Percentiles rank a stretch among this genome's conserved stretches.
phyloP scores from a whole-genome alignment of 2,329 filamentous ascomycete genomes.

The Daldinia sp. region DNA sequence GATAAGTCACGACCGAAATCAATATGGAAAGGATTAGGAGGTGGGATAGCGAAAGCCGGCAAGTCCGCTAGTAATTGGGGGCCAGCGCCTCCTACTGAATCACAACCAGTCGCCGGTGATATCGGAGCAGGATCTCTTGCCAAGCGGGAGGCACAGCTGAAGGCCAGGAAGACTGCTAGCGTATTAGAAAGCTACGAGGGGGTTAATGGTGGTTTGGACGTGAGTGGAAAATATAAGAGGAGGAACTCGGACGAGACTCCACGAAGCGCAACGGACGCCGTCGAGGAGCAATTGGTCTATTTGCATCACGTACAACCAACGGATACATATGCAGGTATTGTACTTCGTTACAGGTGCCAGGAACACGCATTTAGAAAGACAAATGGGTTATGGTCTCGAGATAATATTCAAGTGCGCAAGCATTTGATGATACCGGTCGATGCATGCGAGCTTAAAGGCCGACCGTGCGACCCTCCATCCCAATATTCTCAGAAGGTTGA shows the following conservation, averaged over 20 bases:
- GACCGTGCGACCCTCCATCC: slow-evolving; percentile 69
- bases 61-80: slow-evolving; percentile 60
- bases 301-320: slow-evolving; percentile 84
- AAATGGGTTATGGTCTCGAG: slow-evolving; percentile 95
- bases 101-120: slow-evolving; percentile 58
- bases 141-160: slow-evolving; percentile 66
- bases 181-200: slow-evolving; percentile 72
- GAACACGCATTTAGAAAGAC: slow-evolving; percentile 85
- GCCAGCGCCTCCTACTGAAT: slow-evolving; percentile 59
- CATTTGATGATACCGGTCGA: slow-evolving; percentile 88
- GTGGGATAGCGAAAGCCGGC: slow-evolving; percentile 41
- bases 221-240: slow-evolving; percentile 70
- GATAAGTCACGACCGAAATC: slow-evolving; percentile 49
- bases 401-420: slow-evolving; percentile 86
- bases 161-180: slow-evolving; percentile 68
- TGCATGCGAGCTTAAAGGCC: slow-evolving; percentile 85
- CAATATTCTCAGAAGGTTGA: slow-evolving; percentile 59
- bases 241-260: slow-evolving; percentile 75
- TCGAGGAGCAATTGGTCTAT: slow-evolving; percentile 85
- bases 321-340: slow-evolving; percentile 91
- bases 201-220: slow-evolving; percentile 69
- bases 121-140: slow-evolving; percentile 67
- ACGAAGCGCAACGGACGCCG: slow-evolving; percentile 62
- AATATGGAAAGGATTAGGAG: slow-evolving; percentile 50
- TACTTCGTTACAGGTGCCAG: slow-evolving; percentile 89